phyloP scores from a whole-genome alignment of 805 yeast genomes.

The Clavispora asparagi region DNA sequence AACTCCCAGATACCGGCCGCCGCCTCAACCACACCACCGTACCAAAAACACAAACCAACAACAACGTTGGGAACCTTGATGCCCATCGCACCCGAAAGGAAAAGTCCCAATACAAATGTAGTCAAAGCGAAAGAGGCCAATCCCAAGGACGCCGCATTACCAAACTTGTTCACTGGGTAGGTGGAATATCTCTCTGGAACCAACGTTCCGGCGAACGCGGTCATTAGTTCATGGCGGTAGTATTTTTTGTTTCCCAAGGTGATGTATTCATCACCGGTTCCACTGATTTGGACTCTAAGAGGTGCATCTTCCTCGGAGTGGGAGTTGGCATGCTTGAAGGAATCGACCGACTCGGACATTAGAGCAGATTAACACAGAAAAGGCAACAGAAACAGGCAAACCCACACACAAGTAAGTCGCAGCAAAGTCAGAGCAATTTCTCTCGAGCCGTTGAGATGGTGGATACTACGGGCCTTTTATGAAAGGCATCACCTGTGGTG shows the following conservation, averaged over 20 bases:
- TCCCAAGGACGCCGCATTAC: conserved; percentile 53
- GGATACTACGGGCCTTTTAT: not conserved
- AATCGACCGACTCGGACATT: not conserved
- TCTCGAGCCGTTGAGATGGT: not conserved
- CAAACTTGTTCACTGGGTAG: conserved; percentile 42
- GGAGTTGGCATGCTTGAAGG: not conserved
- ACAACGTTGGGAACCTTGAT: conserved; percentile 38
- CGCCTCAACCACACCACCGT: conserved; percentile 46
- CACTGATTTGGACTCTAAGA: conserved; percentile 12
- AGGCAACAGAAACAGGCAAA: not conserved
- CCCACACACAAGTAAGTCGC: not conserved
- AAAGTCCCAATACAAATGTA: conserved; percentile 44
- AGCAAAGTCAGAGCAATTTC: not conserved
- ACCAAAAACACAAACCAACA: conserved; percentile 43
- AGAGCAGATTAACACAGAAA: not conserved
- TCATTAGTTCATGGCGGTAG: conserved; percentile 50
- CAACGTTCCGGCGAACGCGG: conserved; percentile 59
- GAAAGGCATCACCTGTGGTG: not conserved
- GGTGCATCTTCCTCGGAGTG: not conserved
- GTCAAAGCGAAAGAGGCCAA: conserved; percentile 44
- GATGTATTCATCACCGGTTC: conserved; percentile 38
- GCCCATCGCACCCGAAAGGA: conserved; percentile 42
- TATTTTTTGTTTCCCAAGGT: conserved; percentile 39
- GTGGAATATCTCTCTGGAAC: conserved; percentile 42
- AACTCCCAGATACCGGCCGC: conserved; percentile 51